phyloP scores from a whole-genome alignment of 345 rosid species.

The Orychophragmus violaceus region DNA sequence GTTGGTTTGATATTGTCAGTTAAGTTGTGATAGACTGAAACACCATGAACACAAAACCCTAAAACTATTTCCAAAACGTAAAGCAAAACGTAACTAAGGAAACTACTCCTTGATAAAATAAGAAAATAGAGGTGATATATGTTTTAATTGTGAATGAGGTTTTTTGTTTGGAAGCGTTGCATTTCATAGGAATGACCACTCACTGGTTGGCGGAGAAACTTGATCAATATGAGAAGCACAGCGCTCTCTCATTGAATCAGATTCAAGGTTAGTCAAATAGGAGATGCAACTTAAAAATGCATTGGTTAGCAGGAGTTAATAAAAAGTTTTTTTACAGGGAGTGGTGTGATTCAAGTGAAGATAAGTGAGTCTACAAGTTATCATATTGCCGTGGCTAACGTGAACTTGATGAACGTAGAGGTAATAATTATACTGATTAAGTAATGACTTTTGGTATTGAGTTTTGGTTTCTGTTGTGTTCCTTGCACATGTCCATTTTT shows the following conservation, averaged over 20 bases:
- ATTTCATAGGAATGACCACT: constrained; percentile 44
- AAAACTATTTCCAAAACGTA: background rate
- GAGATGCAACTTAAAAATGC: background rate
- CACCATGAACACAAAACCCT: background rate
- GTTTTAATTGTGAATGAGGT: background rate
- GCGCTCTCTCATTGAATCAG: constrained; percentile 61
- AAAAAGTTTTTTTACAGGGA: constrained; percentile 39
- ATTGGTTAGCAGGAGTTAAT: background rate
- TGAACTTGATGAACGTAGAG: constrained; percentile 49
- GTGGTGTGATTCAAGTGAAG: constrained; percentile 44
- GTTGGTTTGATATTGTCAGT: background rate
- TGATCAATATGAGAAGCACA: constrained; percentile 42
- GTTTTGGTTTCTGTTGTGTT: background rate
- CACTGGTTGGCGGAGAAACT: constrained; percentile 44
- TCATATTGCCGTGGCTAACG: constrained; percentile 61
- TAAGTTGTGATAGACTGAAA: background rate
- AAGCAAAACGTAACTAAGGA: background rate
- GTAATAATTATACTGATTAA: constrained; percentile 32
- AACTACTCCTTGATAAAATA: background rate
- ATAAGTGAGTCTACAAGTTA: constrained; percentile 56
- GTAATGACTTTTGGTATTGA: background rate
- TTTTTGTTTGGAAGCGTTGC: background rate
- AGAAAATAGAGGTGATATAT: background rate
- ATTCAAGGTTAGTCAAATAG: constrained; percentile 49
- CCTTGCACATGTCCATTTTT: background rate